Conservation (phyloP, 140 eudicot species). For the Anethum foeniculum region DNA sequence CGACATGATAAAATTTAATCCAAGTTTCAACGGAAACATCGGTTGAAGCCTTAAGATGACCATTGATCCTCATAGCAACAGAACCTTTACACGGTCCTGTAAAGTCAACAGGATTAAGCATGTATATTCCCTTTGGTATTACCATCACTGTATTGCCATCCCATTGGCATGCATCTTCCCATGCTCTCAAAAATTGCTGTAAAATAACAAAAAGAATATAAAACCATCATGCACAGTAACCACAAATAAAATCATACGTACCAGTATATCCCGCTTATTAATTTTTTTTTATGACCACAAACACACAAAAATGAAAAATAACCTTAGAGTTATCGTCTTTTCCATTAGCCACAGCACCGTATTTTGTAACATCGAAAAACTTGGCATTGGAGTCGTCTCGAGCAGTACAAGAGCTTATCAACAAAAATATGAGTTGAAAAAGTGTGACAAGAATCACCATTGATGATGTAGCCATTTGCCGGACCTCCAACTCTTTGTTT, state of each 20-base stretch:
- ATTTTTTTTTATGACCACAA: too few species aligned
- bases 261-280: too few species aligned
- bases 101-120: slow-evolving; percentile 14
- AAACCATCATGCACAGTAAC: background rate
- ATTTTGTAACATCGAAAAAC: slow-evolving; percentile 2
- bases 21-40: slow-evolving; percentile 4
- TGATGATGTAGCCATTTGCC: background rate
- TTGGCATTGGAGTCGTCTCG: background rate
- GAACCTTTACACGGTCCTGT: slow-evolving; percentile 25
- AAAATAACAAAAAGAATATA: too few species aligned
- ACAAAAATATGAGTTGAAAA: background rate
- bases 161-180: slow-evolving; percentile 29
- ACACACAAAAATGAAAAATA: background rate
- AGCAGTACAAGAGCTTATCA: background rate
- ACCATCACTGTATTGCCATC: slow-evolving; percentile 11
- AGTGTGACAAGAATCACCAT: background rate
- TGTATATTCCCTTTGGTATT: slow-evolving; percentile 25
- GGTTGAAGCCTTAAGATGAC: slow-evolving; percentile 26
- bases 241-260: background rate
- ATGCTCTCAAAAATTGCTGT: slow-evolving; percentile 28
- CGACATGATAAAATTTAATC: slow-evolving; percentile 18
- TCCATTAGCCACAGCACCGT: slow-evolving; percentile 21
- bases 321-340: slow-evolving; percentile 17
- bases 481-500: background rate
- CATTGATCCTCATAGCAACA: slow-evolving; percentile 11